Evolutionary conservation across 768 basidiomycete genomes (phyloP).

Genomic region (Tylopilus rubrobrunneus): DNA sequence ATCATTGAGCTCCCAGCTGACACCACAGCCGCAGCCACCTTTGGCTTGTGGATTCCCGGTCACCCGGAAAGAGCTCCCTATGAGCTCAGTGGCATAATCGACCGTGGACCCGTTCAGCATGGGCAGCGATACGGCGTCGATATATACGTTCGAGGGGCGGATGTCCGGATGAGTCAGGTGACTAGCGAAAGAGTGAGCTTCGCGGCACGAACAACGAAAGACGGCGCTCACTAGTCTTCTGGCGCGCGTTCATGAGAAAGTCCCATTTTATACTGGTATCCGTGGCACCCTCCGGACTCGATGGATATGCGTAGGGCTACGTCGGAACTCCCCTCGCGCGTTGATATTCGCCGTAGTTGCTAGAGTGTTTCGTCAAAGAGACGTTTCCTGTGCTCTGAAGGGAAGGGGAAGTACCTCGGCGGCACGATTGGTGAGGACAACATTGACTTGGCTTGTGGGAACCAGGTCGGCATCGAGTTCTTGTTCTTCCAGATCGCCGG

Average conservation of each 20-base stretch:
- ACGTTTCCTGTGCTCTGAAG: background rate
- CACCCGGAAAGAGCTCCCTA: constrained; percentile 56
- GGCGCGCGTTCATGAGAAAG: constrained; percentile 56
- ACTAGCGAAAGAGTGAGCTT: background rate
- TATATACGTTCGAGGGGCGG: constrained; percentile 69
- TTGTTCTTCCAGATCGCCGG: constrained; percentile 51
- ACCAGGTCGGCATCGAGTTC: constrained; percentile 63
- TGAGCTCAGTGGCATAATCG: constrained; percentile 16
- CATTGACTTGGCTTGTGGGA: constrained; percentile 46
- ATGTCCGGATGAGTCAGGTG: constrained; percentile 67
- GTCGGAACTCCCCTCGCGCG: constrained; percentile 55
- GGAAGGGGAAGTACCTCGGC: constrained; percentile 53
- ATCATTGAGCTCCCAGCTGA: constrained; percentile 69
- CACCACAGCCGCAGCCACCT: constrained; percentile 93
- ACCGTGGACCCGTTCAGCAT: constrained; percentile 85
- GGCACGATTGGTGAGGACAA: constrained; percentile 68
- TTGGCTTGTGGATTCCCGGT: constrained; percentile 87
- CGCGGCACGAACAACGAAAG: background rate
- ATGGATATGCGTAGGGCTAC: constrained; percentile 79
- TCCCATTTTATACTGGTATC: constrained; percentile 94
- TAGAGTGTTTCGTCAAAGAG: constrained; percentile 27
- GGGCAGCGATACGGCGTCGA: constrained; percentile 82
- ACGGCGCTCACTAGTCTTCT: constrained; percentile 81
- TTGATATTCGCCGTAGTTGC: constrained; percentile 71
- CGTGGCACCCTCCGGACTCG: constrained; percentile 95